Evolutionary conservation across 495 filamentous ascomycete genomes (phyloP).

Genomic region (Lasiosphaeris hirsuta): DNA sequence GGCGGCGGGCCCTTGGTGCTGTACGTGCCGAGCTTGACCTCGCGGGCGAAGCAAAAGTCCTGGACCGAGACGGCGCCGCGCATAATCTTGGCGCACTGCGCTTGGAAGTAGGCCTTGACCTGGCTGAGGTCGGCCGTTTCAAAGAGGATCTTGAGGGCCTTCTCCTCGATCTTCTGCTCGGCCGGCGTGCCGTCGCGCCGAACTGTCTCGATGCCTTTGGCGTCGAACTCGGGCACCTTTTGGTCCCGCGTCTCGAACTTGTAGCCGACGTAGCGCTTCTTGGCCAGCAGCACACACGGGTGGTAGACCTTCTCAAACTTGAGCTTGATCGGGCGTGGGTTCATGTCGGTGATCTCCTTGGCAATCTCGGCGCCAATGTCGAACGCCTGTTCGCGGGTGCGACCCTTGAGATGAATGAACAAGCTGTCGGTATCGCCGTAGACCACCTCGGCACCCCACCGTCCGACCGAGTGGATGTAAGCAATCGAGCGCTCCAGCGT

Average conservation of each 20-base stretch:
- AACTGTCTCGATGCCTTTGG: conserved; percentile 97
- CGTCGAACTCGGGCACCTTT: conserved; percentile 85
- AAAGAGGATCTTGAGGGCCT: conserved; percentile 79
- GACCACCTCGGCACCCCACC: conserved; percentile 93
- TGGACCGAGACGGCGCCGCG: conserved; percentile 81
- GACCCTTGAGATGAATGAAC: conserved; percentile 88
- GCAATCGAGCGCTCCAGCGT: conserved; percentile 92
- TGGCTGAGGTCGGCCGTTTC: conserved; percentile 82
- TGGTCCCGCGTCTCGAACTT: conserved; percentile 85
- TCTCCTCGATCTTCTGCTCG: conserved; percentile 97
- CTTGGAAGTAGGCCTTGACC: conserved; percentile 88
- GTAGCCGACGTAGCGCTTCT: conserved; percentile 97
- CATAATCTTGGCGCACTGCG: conserved; percentile 92
- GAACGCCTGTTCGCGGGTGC: conserved; percentile 84
- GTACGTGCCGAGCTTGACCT: conserved; percentile 89
- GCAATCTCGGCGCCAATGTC: conserved; percentile 90
- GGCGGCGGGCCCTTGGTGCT: conserved; percentile 70
- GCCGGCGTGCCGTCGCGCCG: conserved; percentile 91
- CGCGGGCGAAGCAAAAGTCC: conserved; percentile 92
- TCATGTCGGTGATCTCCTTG: conserved; percentile 81
- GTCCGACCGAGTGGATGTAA: conserved; percentile 79
- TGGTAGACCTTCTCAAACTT: conserved; percentile 99
- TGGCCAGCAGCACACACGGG: conserved; percentile 88
- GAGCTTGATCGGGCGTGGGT: conserved; percentile 88
- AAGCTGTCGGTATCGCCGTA: conserved; percentile 97